Conservation (phyloP, 1,139 yeast genomes). For the Geotrichum histeridarum region DNA sequence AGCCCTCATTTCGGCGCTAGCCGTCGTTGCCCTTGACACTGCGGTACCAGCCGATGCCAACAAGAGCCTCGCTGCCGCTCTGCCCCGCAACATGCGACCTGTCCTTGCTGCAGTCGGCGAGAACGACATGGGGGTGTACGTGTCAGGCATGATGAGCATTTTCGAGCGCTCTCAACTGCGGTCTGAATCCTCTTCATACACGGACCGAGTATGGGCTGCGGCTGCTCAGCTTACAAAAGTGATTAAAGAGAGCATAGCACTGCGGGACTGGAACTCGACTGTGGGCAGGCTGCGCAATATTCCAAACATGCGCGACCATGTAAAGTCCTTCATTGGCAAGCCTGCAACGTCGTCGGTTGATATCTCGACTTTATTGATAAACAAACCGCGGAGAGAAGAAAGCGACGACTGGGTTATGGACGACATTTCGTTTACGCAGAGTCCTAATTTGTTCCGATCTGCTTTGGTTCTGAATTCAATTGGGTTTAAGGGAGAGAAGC, state of each 20-base stretch:
- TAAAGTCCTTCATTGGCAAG: slow-evolving; percentile 1
- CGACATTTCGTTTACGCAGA: slow-evolving; percentile 4
- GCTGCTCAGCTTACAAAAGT: background rate
- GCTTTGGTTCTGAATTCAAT: background rate
- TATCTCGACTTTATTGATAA: slow-evolving; percentile 7
- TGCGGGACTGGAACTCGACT: slow-evolving; percentile 4
- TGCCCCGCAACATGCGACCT: slow-evolving; percentile 17
- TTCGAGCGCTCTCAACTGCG: background rate
- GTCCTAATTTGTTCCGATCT: slow-evolving; percentile 5
- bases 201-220: slow-evolving; percentile 5
- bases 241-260: background rate
- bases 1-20: slow-evolving; percentile 4
- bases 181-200: background rate
- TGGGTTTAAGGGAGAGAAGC: slow-evolving; percentile 3
- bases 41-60: background rate
- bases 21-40: background rate
- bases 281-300: slow-evolving; percentile 12
- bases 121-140: slow-evolving; percentile 15
- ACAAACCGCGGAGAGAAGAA: background rate
- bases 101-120: background rate
- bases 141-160: background rate
- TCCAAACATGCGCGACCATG: background rate
- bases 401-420: slow-evolving; percentile 3
- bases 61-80: too few species aligned
- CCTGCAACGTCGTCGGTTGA: slow-evolving; percentile 7